Base-by-base conservation (phyloP, 306 rosid species). In the Elaeagnus macrophylla region DNA sequence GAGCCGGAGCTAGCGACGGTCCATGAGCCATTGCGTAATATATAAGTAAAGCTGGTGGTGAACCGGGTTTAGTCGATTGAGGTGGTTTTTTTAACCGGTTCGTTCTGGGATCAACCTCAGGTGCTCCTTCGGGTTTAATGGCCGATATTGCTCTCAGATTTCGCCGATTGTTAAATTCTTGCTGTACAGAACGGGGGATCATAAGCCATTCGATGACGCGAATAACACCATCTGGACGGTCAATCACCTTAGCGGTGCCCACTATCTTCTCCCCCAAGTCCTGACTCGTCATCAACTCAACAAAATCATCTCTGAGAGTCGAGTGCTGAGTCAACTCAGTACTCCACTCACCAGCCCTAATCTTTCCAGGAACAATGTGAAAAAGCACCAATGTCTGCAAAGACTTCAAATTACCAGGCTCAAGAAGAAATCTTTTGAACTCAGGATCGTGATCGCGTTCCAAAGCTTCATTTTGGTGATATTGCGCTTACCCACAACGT, bases 371-470 rank as follows among this genome's bases (percentile, higher is more conserved):
- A 15, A 68, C 57, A 56, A 68, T 64, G 56, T 68, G 73, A 51
- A 52, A 68, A 50, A 60, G 49, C 45, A 68, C 37, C 49, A 68
- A 56, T 1, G 51, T 68, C 62, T 60, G 67, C 9, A 68, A 51
- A 39, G 73, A 68, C 57, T 32, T 53, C 56, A 68, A 37, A 43
- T 60, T 68, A 5, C 67, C 57, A 5, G 67, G 73, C 8, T 69
- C 68, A 37, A 69, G 74, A 15, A 61, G 62, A 25, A 61, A 69
- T 20, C 62, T 16, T 50, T 69, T 69, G 41, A 61, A 69, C 39
- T 69, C 74, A 10, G 68, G 74, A 47, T 69, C 59, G 39, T 61
- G 67, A 55, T 61, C 67, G 43, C 51, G 73, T 35, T 68, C 73
- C 20, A 68, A 58, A 48, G 74, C 74, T 56, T 69, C 62, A 35